These are phyloP conservation scores for Blastobotrys malaysiensis DNA, from an alignment of 1,139 yeast species.

Conservation along the genomic window DNA sequence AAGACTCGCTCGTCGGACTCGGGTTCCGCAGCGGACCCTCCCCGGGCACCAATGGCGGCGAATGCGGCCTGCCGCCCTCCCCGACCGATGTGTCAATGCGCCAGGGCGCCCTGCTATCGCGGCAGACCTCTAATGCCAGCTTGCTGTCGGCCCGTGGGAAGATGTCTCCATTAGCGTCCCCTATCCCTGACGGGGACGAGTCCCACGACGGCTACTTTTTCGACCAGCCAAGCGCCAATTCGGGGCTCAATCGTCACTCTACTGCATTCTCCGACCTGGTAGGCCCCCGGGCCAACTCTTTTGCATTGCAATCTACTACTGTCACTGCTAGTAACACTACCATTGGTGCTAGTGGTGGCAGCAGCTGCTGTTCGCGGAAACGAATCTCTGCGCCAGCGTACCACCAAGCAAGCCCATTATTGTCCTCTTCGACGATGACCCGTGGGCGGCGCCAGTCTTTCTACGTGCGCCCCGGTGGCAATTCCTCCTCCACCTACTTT, in stretches of 20 bases:
- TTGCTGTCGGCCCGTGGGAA: neutral
- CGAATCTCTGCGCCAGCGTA: neutral
- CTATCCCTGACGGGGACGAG: constrained; percentile 3
- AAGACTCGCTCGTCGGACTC: neutral
- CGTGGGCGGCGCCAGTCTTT: constrained; percentile 16
- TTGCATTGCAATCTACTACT: neutral
- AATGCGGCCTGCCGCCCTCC: neutral
- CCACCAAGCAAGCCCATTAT: neutral
- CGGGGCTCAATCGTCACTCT: neutral
- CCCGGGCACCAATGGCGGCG: neutral
- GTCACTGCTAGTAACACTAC: neutral
- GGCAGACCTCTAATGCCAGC: neutral
- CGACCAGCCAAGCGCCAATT: neutral
- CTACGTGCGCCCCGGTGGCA: constrained; percentile 20
- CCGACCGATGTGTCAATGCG: neutral
- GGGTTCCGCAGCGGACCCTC: neutral
- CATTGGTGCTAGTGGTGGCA: too few relatives aligned
- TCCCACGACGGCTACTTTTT: neutral
- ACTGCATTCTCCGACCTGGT: neutral
- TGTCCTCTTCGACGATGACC: neutral
- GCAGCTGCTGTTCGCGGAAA: neutral
- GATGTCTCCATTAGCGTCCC: constrained; percentile 10
- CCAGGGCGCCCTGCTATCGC: neutral
- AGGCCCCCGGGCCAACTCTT: neutral
- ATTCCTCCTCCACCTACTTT: neutral